Evolutionary conservation across 192 early-diverging fungal species (phyloP).

Genomic region (Allomyces macrogynus): DNA sequence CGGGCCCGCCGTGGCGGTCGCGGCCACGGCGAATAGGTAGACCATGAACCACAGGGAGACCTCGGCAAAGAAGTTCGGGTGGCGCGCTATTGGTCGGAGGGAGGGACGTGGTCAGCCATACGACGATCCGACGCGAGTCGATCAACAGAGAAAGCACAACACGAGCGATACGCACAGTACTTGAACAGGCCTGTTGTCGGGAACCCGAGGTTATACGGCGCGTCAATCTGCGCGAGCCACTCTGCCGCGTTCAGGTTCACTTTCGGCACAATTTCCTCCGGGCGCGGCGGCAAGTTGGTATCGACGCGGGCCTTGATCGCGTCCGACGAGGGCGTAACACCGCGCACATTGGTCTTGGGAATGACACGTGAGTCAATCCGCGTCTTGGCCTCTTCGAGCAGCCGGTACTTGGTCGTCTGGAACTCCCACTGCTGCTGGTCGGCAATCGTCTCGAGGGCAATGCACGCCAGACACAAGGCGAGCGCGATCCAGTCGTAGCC

Average conservation of each 20-base stretch:
- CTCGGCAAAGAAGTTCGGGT: conserved; percentile 75
- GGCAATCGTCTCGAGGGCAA: conserved; percentile 43
- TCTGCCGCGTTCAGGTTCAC: conserved; percentile 8
- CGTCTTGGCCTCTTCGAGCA: conserved; percentile 7
- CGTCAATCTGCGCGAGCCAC: conserved; percentile 7
- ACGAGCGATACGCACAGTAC: conserved; percentile 11
- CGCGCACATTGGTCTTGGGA: too few species aligned
- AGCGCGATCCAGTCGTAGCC: conserved; percentile 21
- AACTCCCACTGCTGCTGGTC: conserved; percentile 70
- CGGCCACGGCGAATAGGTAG: conserved; percentile 34
- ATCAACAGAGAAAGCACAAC: too few species aligned
- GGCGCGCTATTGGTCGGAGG: conserved; percentile 19
- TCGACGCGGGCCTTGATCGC: too few species aligned
- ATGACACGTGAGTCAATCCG: not conserved
- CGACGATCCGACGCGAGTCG: too few species aligned
- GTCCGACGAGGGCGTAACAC: too few species aligned
- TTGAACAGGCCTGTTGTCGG: conserved; percentile 47
- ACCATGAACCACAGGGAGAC: conserved; percentile 39
- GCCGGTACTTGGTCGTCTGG: conserved; percentile 29
- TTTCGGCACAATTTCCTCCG: not conserved
- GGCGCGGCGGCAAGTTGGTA: conserved; percentile 2
- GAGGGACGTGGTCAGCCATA: too few species aligned
- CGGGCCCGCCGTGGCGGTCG: conserved; percentile 7
- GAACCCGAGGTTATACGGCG: conserved; percentile 38
- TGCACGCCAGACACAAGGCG: conserved; percentile 17